Percentiles rank a stretch among this genome's conserved stretches.
These are phyloP conservation scores for Gremmenia infestans DNA, from an alignment of 2,329 filamentous ascomycete genomes.

Conservation along the genomic window DNA sequence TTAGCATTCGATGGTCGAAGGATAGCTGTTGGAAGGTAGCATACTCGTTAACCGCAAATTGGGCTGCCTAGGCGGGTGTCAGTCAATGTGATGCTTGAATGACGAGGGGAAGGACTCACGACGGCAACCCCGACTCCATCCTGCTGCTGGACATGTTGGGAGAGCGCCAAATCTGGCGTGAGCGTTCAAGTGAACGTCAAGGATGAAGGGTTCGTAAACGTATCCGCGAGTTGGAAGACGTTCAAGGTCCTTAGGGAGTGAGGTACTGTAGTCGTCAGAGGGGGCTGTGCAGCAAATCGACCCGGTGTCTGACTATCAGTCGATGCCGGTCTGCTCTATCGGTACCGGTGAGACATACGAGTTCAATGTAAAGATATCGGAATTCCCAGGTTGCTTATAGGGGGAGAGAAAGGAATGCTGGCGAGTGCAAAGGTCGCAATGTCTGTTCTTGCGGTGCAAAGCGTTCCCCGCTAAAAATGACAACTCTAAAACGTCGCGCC, in stretches of 20 bases:
- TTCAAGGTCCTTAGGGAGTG: conserved; percentile 10
- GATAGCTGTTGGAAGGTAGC: conserved; percentile 28
- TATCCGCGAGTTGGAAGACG: conserved; percentile 7
- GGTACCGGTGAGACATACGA: no score
- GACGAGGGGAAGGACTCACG: conserved; percentile 44
- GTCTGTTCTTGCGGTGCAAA: not conserved
- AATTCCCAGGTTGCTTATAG: no score
- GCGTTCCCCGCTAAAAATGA: conserved; percentile 16
- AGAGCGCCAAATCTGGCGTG: conserved; percentile 29
- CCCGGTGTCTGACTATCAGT: not conserved
- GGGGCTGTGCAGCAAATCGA: conserved; percentile 21
- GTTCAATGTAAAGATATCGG: no score
- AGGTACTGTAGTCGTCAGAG: conserved; percentile 16
- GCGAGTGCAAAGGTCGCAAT: no score
- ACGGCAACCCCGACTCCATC: conserved; percentile 57
- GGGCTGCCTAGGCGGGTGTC: conserved; percentile 53
- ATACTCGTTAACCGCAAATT: conserved; percentile 93
- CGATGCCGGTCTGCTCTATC: no score
- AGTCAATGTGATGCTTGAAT: conserved; percentile 16
- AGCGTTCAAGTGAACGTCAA: conserved; percentile 30
- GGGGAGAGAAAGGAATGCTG: no score
- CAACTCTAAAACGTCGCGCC: conserved; percentile 1
- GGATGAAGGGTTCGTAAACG: conserved; percentile 18
- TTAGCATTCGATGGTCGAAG: conserved; percentile 33
- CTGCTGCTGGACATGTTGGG: conserved; percentile 41